phyloP scores from a whole-genome alignment of 2,329 filamentous ascomycete species.

The Venturia oleaginea region DNA sequence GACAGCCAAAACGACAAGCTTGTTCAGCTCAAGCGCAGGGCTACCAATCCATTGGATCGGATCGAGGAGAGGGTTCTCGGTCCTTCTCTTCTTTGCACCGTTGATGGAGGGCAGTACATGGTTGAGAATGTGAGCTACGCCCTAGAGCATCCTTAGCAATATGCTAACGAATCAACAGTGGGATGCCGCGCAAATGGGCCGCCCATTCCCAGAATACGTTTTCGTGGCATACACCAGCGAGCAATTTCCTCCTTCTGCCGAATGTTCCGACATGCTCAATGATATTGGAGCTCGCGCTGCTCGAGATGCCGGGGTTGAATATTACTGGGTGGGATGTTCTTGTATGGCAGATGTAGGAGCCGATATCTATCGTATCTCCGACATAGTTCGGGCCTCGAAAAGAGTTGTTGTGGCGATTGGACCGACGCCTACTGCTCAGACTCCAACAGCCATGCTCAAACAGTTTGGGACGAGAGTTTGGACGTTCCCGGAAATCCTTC shows the following conservation, averaged over 20 bases:
- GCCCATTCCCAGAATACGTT: slow-evolving; percentile 26
- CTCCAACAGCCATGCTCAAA: slow-evolving; percentile 25
- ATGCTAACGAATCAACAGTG: slow-evolving; percentile 22
- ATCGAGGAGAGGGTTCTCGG: slow-evolving; percentile 22
- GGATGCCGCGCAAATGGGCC: slow-evolving; percentile 20
- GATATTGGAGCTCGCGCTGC: slow-evolving; percentile 32
- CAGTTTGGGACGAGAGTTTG: slow-evolving; percentile 39
- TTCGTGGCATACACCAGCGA: slow-evolving; percentile 35
- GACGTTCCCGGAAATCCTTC: slow-evolving; percentile 37
- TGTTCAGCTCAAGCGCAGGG: slow-evolving; percentile 3
- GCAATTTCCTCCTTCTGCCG: slow-evolving; percentile 26
- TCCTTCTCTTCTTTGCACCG: slow-evolving; percentile 24
- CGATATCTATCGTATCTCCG: slow-evolving; percentile 36
- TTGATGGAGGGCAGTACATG: slow-evolving; percentile 12
- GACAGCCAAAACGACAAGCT: neutral
- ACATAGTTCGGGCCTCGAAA: slow-evolving; percentile 35
- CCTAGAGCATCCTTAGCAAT: slow-evolving; percentile 16
- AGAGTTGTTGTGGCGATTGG: slow-evolving; percentile 34
- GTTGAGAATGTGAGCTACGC: neutral
- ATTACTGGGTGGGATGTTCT: slow-evolving; percentile 37
- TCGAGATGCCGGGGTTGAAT: slow-evolving; percentile 27
- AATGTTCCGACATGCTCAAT: slow-evolving; percentile 25
- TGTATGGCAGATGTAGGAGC: slow-evolving; percentile 30
- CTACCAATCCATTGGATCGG: slow-evolving; percentile 19
- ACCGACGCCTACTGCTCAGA: slow-evolving; percentile 21